Base-by-base conservation (phyloP, 2,329 filamentous ascomycete genomes). In the Fusarium sp. region DNA sequence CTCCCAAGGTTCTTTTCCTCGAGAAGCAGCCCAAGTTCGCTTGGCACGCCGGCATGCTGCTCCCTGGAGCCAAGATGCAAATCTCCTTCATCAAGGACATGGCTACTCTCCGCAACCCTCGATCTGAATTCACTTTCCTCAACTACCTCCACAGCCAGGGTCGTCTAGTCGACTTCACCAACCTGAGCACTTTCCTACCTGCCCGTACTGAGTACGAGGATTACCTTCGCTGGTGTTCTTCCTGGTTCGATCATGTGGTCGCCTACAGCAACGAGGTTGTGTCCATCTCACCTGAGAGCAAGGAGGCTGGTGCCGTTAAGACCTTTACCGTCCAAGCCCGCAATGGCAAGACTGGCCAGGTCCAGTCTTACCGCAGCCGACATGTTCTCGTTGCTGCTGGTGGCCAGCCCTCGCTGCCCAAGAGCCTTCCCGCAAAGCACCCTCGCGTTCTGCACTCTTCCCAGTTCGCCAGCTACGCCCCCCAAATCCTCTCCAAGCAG, bases 51-150 rank as follows among this genome's bases (percentile, higher is more conserved):
- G 95, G 95, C 63, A 98, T 98, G 95, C 89, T 98, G 63, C 87
- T 98, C 5, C 93, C 94, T 0, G 94, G 94, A 7, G 93, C 94
- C 55, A 94, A 92, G 82, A 98, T 98, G 95, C 95, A 98, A 79
- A 98, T 98, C 74, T 97, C 93, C 12, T 98, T 97, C 83, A 87
- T 98, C 82, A 98, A 98, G 83, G 95, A 98, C 78, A 88, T 98
- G 79, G 95, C 95, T 5, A 96, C 93, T 5, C 85, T 97, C 72
- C 88, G 95, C 61, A 90, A 98, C 78, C 95, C 95, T 10, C 89
- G 92, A 69, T 97, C 93, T 71, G 88, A 94, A 75, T 98, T 98
- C 80, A 98, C 95, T 16, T 98, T 98, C 82, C 84, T 97, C 77
- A 98, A 98, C 82, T 98, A 98, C 79, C 88, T 98, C 14, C 92